Conservation (phyloP, 129 eudicot species). For the Pittosporum tobira region DNA sequence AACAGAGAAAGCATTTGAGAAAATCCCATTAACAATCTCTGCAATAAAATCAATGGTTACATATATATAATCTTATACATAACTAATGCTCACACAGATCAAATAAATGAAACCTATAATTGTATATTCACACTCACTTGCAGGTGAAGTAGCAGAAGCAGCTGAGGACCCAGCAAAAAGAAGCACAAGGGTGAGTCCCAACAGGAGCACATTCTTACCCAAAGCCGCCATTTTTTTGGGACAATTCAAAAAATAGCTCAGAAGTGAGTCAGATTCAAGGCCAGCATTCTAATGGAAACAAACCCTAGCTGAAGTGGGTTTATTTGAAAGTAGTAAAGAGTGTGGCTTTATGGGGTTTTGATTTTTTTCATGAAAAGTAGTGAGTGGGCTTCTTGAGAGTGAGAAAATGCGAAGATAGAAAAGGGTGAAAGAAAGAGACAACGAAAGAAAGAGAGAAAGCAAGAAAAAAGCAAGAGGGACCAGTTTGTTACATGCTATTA, state of each 20-base stretch:
- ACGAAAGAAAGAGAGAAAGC: constrained; percentile 14
- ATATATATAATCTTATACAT: background rate
- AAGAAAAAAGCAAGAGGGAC: constrained; percentile 7
- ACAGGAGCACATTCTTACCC: constrained; percentile 23
- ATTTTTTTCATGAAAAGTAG: constrained; percentile 24
- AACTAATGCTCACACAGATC: constrained; percentile 17
- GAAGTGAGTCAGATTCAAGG: constrained; percentile 7
- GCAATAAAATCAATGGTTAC: constrained; percentile 15
- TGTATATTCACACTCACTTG: constrained; percentile 45
- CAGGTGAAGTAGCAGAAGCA: constrained; percentile 62
- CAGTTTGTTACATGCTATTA: background rate
- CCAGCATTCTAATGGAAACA: constrained; percentile 38
- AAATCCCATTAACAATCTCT: constrained; percentile 76
- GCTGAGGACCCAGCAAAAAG: constrained; percentile 42
- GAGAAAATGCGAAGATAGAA: constrained; percentile 12
- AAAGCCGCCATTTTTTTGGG: constrained; percentile 25
- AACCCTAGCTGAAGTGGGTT: constrained; percentile 37
- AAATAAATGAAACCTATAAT: background rate
- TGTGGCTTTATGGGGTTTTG: constrained; percentile 23
- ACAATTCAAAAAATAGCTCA: constrained; percentile 12
- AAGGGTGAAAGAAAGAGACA: constrained; percentile 37
- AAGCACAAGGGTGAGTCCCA: constrained; percentile 36
- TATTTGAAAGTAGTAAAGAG: constrained; percentile 1
- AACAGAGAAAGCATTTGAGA: constrained; percentile 59
- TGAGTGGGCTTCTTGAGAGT: constrained; percentile 36